Evolutionary conservation across 345 rosid genomes (phyloP).

Genomic region (Melaleuca quinquenervia): DNA sequence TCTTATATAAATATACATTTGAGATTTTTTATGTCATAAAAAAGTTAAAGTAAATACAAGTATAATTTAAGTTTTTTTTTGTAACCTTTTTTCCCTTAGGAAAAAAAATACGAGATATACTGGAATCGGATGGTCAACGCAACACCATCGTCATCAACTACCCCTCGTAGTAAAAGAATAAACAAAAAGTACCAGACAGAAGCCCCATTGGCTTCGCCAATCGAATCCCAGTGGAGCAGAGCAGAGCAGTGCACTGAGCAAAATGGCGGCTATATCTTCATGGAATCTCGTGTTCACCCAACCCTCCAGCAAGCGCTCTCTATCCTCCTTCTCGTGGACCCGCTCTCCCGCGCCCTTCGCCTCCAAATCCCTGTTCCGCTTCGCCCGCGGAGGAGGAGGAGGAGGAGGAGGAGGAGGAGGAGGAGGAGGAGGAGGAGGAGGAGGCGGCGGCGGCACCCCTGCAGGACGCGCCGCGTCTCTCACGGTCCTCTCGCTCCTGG

Average conservation of each 20-base stretch:
- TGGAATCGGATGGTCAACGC: background rate
- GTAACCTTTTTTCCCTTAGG: no score
- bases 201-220: background rate
- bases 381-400: background rate
- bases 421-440: background rate
- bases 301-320: background rate
- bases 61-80: no score
- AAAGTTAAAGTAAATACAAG: no score
- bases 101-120: no score
- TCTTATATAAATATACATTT: no score
- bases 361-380: background rate
- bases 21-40: no score
- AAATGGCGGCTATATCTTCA: conserved; percentile 5
- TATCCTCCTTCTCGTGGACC: background rate
- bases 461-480: background rate
- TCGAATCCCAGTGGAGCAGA: no score
- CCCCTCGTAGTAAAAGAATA: background rate
- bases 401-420: background rate
- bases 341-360: background rate
- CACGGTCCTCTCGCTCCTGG: background rate
- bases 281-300: background rate
- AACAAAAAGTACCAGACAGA: background rate
- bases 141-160: background rate
- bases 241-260: background rate
- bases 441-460: background rate